These are phyloP conservation scores for Eustoma russellianum DNA, from an alignment of 257 asterid genomes.

Conservation along the genomic window DNA sequence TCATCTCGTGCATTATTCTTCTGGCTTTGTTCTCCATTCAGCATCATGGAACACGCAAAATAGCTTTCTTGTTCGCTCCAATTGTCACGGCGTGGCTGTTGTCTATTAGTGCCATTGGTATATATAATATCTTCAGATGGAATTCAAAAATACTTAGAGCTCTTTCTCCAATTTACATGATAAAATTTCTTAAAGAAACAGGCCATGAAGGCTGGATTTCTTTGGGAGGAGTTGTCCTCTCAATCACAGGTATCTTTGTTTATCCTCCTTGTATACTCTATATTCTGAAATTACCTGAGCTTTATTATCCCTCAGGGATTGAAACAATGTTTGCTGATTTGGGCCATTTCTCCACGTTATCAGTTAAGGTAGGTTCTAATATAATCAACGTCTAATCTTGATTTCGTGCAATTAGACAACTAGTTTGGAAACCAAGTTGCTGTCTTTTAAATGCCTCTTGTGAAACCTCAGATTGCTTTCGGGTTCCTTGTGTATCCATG, in stretches of 20 bases:
- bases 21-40: slow-evolving; percentile 31
- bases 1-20: slow-evolving; percentile 27
- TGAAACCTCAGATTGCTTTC: slow-evolving; percentile 16
- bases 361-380: slow-evolving; percentile 20
- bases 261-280: not conserved
- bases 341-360: slow-evolving; percentile 46
- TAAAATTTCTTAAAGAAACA: slow-evolving; percentile 19
- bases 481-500: slow-evolving; percentile 23
- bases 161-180: slow-evolving; percentile 28
- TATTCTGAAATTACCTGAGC: not conserved
- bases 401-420: not conserved
- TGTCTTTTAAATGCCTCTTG: too few relatives aligned
- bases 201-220: slow-evolving; percentile 35
- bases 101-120: slow-evolving; percentile 27
- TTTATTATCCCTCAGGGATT: slow-evolving; percentile 23
- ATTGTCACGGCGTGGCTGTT: slow-evolving; percentile 29
- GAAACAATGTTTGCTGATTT: slow-evolving; percentile 59
- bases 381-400: not conserved
- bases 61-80: slow-evolving; percentile 34
- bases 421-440: too few relatives aligned
- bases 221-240: slow-evolving; percentile 33
- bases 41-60: slow-evolving; percentile 31
- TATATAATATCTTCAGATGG: slow-evolving; percentile 25
- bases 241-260: slow-evolving; percentile 26
- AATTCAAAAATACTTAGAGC: slow-evolving; percentile 23